These are phyloP conservation scores for Magnolia changhungtana DNA, from an alignment of 164 flowering plant genomes.

Conservation along the genomic window DNA sequence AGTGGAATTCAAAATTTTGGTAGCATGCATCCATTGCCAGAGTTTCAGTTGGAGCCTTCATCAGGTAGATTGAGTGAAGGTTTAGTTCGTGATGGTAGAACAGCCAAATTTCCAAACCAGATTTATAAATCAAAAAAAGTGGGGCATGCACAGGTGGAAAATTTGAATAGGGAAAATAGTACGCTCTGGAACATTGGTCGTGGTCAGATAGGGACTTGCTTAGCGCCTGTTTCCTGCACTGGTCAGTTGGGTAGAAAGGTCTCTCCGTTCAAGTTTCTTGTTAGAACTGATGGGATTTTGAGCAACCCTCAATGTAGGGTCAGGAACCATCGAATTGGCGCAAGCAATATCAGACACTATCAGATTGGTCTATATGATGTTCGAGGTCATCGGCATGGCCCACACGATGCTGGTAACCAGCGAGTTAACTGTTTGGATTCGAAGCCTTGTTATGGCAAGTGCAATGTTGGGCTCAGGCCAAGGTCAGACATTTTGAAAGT, in stretches of 20 bases:
- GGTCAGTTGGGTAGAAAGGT: slow-evolving; percentile 10
- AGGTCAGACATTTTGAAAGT: slow-evolving; percentile 19
- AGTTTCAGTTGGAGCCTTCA: not conserved
- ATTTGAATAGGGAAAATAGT: slow-evolving; percentile 19
- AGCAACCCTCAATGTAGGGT: slow-evolving; percentile 4
- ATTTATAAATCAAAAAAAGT: not conserved
- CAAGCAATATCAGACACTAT: not conserved
- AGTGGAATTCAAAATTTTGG: not conserved
- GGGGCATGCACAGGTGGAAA: slow-evolving; percentile 3
- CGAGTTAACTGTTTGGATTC: slow-evolving; percentile 5
- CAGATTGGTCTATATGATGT: slow-evolving; percentile 10
- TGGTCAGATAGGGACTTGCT: not conserved
- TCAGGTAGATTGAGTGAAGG: not conserved
- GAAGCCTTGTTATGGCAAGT: slow-evolving; percentile 15
- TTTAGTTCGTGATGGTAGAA: slow-evolving; percentile 10
- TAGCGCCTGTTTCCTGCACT: not conserved
- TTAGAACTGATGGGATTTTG: not conserved
- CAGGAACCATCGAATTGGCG: slow-evolving; percentile 6
- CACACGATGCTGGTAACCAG: slow-evolving; percentile 9
- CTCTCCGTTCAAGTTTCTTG: not conserved
- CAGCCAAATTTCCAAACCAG: slow-evolving; percentile 1
- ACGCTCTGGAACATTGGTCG: slow-evolving; percentile 10
- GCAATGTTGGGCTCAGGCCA: slow-evolving; percentile 18
- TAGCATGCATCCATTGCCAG: not conserved
- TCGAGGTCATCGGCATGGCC: slow-evolving; percentile 11